Conservation (phyloP, 805 yeast species). For the Nakazawaea peltata region DNA sequence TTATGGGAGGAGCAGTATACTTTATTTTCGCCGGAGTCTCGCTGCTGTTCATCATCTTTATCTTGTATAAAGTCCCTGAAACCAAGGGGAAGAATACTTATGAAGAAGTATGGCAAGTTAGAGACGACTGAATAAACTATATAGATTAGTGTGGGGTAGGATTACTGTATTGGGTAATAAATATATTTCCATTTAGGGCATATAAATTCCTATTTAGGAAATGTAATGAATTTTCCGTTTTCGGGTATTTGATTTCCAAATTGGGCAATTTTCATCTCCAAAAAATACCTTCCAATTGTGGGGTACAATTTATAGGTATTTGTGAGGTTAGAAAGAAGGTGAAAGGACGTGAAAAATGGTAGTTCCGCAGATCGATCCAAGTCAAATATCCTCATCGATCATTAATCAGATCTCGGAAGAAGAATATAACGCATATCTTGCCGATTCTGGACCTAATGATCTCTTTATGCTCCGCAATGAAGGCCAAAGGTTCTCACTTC, state of each 20-base stretch:
- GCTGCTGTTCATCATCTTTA: constrained; percentile 37
- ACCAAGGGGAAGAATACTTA: constrained; percentile 60
- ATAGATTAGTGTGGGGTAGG: too few species aligned
- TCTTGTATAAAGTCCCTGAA: constrained; percentile 54
- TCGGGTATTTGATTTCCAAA: too few species aligned
- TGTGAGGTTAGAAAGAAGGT: too few species aligned
- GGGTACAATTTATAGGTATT: too few species aligned
- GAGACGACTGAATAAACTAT: neutral
- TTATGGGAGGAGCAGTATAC: constrained; percentile 75
- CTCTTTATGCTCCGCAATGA: constrained; percentile 6
- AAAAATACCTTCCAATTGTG: too few species aligned
- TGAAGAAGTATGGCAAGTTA: constrained; percentile 54
- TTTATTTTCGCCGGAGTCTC: constrained; percentile 60
- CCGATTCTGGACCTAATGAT: neutral
- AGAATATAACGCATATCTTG: neutral
- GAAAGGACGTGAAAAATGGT: neutral
- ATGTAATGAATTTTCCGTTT: too few species aligned
- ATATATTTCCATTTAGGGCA: neutral
- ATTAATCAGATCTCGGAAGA: constrained; percentile 7
- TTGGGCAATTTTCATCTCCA: too few species aligned
- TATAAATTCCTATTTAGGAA: too few species aligned
- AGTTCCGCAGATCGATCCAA: neutral
- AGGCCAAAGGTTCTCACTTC: constrained; percentile 39
- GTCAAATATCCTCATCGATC: neutral
- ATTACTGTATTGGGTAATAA: too few species aligned